Evolutionary conservation across 495 filamentous ascomycete genomes (phyloP), one percentile per base, ranked within the genome.

Genomic region (Clavariopsis aquatica): DNA sequence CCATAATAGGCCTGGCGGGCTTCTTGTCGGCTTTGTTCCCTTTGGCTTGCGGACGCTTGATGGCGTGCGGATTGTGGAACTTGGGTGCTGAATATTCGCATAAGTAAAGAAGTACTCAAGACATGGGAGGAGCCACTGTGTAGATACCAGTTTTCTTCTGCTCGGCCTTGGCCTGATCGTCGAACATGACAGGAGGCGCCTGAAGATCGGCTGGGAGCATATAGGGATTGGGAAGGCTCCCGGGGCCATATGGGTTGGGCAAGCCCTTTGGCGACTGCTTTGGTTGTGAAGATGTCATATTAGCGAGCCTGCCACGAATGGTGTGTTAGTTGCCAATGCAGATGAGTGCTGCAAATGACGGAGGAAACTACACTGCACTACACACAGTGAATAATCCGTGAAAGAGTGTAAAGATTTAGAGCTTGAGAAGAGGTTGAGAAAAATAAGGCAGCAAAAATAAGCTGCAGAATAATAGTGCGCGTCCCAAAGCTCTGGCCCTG

Each of bases 1-100:
- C 10, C 9, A 24, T 24, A 17, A 24, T 22, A 24, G 47, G 47
- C 38, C 6, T 6, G 38, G 38, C 15, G n/a, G 38, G 38, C n/a
- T 43, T 43, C 51, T 63, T 55, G 7, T 19, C 51, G 31, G 10
- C 6, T 23, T 19, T 27, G 24, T 8, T 19, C 28, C 28, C 47
- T 34, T 62, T 62, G 9, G 59, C 47, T 19, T 53, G 28, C 9
- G 59, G 59, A 20, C 59, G 59, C 10, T 53, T 62, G 28, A 62
- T 62, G 1, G 8, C 1, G 20, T 53, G 28, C 10, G 59, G 59
- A 19, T 46, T 52, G 24, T 43, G 38, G 28, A 43, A 46, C 6
- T 13, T 10, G 13, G 6, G 29, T 7, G 36, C 43, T 49, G 28
- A 15, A 34, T 19, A 24, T 1, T 36, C 17, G 28, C 24, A 52